Conservation (phyloP, 108 stramenopile species). For the Nannochloropsis gaditana region DNA sequence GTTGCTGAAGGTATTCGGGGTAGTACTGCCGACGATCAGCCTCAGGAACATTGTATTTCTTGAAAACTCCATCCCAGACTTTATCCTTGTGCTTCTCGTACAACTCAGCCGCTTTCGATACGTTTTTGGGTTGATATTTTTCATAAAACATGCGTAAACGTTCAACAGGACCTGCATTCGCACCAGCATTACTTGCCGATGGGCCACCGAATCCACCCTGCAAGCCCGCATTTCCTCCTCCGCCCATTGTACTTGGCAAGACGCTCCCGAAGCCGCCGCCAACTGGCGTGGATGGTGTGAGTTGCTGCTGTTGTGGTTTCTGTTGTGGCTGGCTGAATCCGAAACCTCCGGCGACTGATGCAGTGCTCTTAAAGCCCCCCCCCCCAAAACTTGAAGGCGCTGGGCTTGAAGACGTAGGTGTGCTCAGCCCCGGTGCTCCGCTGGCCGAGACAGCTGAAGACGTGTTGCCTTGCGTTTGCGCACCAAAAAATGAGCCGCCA, state of each 20-base stretch:
- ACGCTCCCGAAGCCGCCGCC: not conserved
- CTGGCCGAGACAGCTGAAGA: not conserved
- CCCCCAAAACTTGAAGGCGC: not conserved
- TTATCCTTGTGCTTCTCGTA: not conserved
- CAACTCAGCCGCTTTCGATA: not conserved
- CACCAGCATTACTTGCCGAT: not conserved
- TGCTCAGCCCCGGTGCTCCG: not conserved
- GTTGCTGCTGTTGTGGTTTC: not conserved
- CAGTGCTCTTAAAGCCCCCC: not conserved
- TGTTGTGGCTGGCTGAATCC: not conserved
- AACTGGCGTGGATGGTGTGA: not conserved
- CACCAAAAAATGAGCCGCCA: too few species aligned
- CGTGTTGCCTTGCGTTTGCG: too few species aligned
- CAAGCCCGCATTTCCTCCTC: not conserved
- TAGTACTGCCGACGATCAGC: not conserved
- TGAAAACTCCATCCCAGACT: not conserved
- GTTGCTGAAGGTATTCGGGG: not conserved
- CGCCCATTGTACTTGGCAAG: too few species aligned
- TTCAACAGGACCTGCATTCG: not conserved
- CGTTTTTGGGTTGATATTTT: not conserved
- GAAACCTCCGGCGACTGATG: not conserved
- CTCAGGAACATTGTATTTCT: not conserved
- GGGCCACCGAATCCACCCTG: slow-evolving; percentile 9
- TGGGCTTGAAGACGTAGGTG: not conserved
- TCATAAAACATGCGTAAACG: not conserved